Conservation (phyloP, 495 filamentous ascomycete genomes). For the Penicillium silybi region DNA sequence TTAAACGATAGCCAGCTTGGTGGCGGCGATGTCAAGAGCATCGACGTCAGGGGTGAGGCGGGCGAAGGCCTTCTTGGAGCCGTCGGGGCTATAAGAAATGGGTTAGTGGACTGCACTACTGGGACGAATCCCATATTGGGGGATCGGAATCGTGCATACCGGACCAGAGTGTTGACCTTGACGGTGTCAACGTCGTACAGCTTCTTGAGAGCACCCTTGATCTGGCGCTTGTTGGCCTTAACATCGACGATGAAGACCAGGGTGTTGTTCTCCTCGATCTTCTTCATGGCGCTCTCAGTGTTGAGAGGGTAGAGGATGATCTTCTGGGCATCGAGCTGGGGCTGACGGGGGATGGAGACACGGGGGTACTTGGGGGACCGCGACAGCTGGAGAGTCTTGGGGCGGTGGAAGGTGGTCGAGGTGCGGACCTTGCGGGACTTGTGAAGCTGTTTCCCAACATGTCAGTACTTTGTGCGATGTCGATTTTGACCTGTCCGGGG, state of each 20-base stretch:
- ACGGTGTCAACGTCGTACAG: slow-evolving; percentile 96
- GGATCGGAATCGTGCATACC: slow-evolving; percentile 48
- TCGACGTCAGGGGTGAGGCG: slow-evolving; percentile 94
- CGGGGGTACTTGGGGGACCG: slow-evolving; percentile 94
- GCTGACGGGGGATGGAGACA: slow-evolving; percentile 84
- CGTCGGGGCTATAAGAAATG: slow-evolving; percentile 66
- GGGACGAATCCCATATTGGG: neutral
- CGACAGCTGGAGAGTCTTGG: slow-evolving; percentile 87
- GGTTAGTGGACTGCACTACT: slow-evolving; percentile 9
- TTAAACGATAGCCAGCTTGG: slow-evolving; percentile 98
- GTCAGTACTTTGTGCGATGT: slow-evolving; percentile 1
- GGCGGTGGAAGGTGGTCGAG: slow-evolving; percentile 94
- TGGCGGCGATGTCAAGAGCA: slow-evolving; percentile 97
- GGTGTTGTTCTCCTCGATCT: slow-evolving; percentile 99
- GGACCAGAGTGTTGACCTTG: slow-evolving; percentile 99
- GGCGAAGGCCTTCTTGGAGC: slow-evolving; percentile 97
- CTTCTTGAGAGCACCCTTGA: slow-evolving; percentile 97
- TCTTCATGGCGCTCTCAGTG: slow-evolving; percentile 99
- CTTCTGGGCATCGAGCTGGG: slow-evolving; percentile 91
- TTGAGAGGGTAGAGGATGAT: slow-evolving; percentile 83
- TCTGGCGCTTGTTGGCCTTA: slow-evolving; percentile 99
- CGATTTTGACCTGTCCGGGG: neutral
- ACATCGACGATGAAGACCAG: slow-evolving; percentile 97
- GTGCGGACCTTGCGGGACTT: slow-evolving; percentile 89
- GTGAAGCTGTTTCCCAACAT: slow-evolving; percentile 41